A percentile compares a stretch with the other conserved stretches of the same genome.
Conservation (phyloP, 805 yeast genomes). For the Saccharomycopsis malanga region DNA sequence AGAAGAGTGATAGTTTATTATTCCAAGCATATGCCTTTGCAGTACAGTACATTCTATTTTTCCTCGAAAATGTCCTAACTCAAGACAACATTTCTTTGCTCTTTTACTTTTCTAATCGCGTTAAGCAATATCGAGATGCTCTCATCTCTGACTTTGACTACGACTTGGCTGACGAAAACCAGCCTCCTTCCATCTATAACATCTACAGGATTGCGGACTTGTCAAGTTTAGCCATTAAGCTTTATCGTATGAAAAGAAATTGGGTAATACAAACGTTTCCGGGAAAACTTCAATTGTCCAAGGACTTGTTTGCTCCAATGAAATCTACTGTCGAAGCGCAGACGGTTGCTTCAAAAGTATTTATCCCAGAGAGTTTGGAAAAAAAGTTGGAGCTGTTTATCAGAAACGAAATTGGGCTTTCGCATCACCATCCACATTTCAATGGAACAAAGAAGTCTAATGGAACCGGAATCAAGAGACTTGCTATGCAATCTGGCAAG, state of each 20-base stretch:
- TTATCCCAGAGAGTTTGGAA: conserved; percentile 3
- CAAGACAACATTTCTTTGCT: conserved; percentile 64
- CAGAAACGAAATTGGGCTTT: conserved; percentile 2
- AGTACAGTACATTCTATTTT: conserved; percentile 53
- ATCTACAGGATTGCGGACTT: conserved; percentile 69
- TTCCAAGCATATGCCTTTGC: conserved; percentile 47
- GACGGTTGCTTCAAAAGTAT: conserved; percentile 45
- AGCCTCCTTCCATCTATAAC: conserved; percentile 29
- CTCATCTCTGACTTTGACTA: conserved; percentile 32
- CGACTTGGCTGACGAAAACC: conserved; percentile 16
- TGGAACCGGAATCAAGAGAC: background rate
- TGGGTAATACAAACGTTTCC: conserved; percentile 82
- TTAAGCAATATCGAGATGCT: conserved; percentile 70
- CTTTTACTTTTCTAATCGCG: conserved; percentile 68
- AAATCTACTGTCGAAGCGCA: conserved; percentile 52
- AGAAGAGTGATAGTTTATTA: conserved; percentile 23
- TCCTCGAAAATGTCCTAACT: conserved; percentile 50
- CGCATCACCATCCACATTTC: background rate
- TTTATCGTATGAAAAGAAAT: conserved; percentile 34
- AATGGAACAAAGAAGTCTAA: background rate
- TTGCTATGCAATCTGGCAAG: background rate
- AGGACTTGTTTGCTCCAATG: conserved; percentile 65
- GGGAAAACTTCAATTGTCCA: conserved; percentile 61
- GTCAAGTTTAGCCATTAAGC: conserved; percentile 57
- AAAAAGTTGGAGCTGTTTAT: conserved; percentile 9